phyloP scores from a whole-genome alignment of 73 alveolate genomes.

The Paramecium biaurelia region DNA sequence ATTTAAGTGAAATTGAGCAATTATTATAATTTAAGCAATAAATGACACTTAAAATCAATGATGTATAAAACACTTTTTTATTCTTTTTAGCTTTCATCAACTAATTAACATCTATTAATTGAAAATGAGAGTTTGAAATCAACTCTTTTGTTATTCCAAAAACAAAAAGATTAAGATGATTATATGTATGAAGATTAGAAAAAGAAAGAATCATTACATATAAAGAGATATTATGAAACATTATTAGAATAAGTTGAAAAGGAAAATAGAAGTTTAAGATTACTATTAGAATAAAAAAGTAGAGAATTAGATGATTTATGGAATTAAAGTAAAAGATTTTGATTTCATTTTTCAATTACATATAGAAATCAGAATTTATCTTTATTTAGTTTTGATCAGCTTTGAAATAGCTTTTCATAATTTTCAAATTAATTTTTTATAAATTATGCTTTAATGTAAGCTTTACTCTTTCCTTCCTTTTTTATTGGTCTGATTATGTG shows the following conservation, averaged over 20 bases:
- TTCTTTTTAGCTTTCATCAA: neutral
- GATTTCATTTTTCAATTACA: neutral
- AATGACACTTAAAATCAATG: slow-evolving; percentile 20
- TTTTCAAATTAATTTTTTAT: neutral
- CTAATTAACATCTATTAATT: slow-evolving; percentile 27
- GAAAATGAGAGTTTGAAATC: slow-evolving; percentile 42
- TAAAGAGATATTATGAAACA: slow-evolving; percentile 43
- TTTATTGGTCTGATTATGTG: neutral
- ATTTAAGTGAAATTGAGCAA: neutral
- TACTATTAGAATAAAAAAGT: slow-evolving; percentile 20
- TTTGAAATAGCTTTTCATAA: neutral
- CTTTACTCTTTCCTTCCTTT: neutral
- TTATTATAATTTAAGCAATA: neutral
- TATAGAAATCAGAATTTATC: neutral
- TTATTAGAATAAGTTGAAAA: slow-evolving; percentile 45
- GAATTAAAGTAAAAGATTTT: slow-evolving; percentile 19
- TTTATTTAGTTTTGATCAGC: neutral
- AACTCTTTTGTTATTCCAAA: neutral
- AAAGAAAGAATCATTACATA: slow-evolving; percentile 21
- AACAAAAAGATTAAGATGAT: slow-evolving; percentile 41
- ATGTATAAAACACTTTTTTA: neutral
- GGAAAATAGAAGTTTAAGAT: slow-evolving; percentile 26
- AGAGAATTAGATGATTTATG: slow-evolving; percentile 43
- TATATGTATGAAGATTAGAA: slow-evolving; percentile 24
- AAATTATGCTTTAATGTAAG: neutral